Percentiles rank a stretch among this genome's conserved stretches.
Evolutionary conservation across 2,329 filamentous ascomycete species (phyloP).

Genomic region (Colletotrichum chlorophyti): DNA sequence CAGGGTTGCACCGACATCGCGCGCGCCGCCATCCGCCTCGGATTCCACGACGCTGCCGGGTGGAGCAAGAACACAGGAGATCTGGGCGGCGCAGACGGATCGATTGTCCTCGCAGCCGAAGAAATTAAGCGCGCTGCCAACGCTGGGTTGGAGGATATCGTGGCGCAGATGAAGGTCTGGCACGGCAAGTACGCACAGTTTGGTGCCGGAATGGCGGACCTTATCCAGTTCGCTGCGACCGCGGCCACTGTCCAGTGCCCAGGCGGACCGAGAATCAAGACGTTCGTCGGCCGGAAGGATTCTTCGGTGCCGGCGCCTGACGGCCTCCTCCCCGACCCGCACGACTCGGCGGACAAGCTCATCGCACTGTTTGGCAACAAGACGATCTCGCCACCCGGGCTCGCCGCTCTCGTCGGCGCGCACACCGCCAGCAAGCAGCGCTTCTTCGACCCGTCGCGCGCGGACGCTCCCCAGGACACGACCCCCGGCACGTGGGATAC

Average conservation of each 20-base stretch:
- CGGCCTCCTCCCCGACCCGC: constrained; percentile 50
- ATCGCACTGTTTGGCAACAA: constrained; percentile 58
- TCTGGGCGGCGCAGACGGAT: constrained; percentile 53
- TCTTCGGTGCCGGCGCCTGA: constrained; percentile 44
- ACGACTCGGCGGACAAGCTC: constrained; percentile 50
- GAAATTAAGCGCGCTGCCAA: constrained; percentile 49
- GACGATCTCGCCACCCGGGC: constrained; percentile 56
- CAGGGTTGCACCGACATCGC: constrained; percentile 50
- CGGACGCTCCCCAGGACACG: constrained; percentile 56
- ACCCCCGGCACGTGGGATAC: constrained; percentile 61
- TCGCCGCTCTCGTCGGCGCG: constrained; percentile 61
- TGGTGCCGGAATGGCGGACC: constrained; percentile 57
- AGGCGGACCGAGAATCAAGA: constrained; percentile 53
- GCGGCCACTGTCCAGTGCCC: constrained; percentile 57
- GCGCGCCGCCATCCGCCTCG: constrained; percentile 51
- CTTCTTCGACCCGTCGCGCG: constrained; percentile 46
- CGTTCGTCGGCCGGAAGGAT: constrained; percentile 59
- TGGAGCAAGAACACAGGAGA: constrained; percentile 46
- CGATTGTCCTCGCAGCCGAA: constrained; percentile 43
- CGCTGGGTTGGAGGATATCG: constrained; percentile 53
- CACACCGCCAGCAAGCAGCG: constrained; percentile 58
- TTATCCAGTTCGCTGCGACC: constrained; percentile 59
- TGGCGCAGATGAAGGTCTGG: constrained; percentile 44
- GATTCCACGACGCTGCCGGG: constrained; percentile 55
- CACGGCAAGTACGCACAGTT: constrained; percentile 48